These are phyloP conservation scores for Calocybe gambosa DNA, from an alignment of 1,284 basidiomycete genomes.

Conservation along the genomic window DNA sequence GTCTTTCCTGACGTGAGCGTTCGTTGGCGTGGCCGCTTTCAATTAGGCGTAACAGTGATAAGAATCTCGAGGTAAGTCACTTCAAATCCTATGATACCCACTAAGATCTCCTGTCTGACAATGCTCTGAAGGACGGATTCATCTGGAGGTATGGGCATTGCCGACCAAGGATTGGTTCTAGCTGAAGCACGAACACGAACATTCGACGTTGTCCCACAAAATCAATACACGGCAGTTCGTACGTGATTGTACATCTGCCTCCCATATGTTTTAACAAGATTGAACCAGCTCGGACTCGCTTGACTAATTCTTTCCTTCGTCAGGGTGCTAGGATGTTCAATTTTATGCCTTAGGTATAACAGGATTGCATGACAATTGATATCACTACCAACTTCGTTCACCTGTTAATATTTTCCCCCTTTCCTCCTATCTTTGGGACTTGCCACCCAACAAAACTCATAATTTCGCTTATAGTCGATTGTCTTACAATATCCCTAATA, in stretches of 20 bases:
- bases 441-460: not conserved
- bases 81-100: not conserved
- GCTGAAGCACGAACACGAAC: constrained; percentile 62
- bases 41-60: constrained; percentile 69
- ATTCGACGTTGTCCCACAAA: constrained; percentile 72
- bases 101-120: constrained; percentile 3
- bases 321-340: constrained; percentile 69
- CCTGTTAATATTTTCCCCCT: not conserved
- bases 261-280: constrained; percentile 11
- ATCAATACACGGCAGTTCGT: constrained; percentile 77
- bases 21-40: constrained; percentile 68
- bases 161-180: constrained; percentile 52
- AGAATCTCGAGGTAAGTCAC: constrained; percentile 69
- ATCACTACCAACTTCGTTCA: constrained; percentile 3
- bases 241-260: constrained; percentile 28
- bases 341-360: constrained; percentile 20
- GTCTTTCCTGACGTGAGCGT: constrained; percentile 88
- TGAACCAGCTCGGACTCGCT: constrained; percentile 44
- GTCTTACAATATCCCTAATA: not conserved
- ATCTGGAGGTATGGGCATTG: constrained; percentile 40
- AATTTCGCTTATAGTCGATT: not conserved
- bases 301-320: constrained; percentile 65
- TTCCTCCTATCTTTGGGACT: not conserved
- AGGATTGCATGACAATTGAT: constrained; percentile 1
- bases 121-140: constrained; percentile 38